These are phyloP conservation scores for Coemansia pectinata DNA, from an alignment of 192 early-diverging fungal species.

Conservation along the genomic window DNA sequence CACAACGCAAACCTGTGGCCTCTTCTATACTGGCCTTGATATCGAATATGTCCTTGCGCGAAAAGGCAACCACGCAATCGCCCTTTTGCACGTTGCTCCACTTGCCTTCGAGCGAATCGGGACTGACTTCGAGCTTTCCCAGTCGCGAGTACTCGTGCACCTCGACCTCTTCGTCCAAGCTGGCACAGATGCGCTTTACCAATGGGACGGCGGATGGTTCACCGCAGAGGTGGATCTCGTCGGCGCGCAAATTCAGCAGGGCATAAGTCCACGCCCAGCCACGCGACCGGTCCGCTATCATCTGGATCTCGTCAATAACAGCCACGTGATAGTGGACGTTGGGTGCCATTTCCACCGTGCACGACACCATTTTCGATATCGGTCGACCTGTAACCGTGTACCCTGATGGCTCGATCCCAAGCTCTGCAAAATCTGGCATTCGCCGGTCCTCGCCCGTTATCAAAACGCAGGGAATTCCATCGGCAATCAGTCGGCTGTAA, in stretches of 20 bases:
- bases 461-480: constrained; percentile 78
- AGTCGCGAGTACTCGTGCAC: constrained; percentile 79
- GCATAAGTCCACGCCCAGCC: constrained; percentile 98
- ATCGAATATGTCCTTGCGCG: constrained; percentile 74
- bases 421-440: constrained; percentile 52
- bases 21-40: constrained; percentile 77
- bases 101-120: constrained; percentile 58
- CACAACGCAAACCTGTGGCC: constrained; percentile 70
- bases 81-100: constrained; percentile 67
- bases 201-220: constrained; percentile 84
- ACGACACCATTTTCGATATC: constrained; percentile 59
- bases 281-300: constrained; percentile 81
- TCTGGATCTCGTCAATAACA: constrained; percentile 97
- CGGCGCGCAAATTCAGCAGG: constrained; percentile 72
- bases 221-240: constrained; percentile 91
- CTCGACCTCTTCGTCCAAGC: constrained; percentile 76
- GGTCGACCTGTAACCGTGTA: constrained; percentile 21
- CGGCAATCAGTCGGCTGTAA: constrained; percentile 76
- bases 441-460: constrained; percentile 90
- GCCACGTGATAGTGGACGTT: constrained; percentile 68
- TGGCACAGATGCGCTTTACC: constrained; percentile 69
- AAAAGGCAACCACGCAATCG: constrained; percentile 92
- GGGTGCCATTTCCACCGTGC: constrained; percentile 92
- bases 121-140: constrained; percentile 62
- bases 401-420: constrained; percentile 17